Base-by-base conservation (phyloP, 306 rosid genomes). In the Cucurbita moschata region DNA sequence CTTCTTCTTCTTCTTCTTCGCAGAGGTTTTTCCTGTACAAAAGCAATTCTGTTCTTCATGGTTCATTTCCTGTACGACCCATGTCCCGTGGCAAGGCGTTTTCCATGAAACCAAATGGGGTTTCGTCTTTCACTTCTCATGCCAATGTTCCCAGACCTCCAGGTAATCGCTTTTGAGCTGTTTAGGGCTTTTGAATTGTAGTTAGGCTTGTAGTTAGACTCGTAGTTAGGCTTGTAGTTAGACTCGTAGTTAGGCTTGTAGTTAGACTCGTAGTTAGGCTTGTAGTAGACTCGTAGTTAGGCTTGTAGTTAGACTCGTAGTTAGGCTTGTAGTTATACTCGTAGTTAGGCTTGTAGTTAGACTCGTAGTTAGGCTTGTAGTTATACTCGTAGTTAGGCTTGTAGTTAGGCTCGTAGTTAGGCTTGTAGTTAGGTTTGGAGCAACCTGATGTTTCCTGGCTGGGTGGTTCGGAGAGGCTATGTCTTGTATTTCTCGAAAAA, bases 21-120 rank as follows among this genome's bases (percentile, higher is more conserved):
- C 86, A 40, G 53, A 67, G 71, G 16, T 75, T 62, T 68, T 76
- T 52, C 57, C 73, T 78, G 15, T 70, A 79, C 76, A 58, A 77
- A 5, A 76, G 21, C 10, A 77, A 72, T 78, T 19, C 79, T 69
- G 54, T 79, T 62, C 61, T 51, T 74, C 87, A 85, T 70, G 74
- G 83, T 8, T 80, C 81, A 16, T 74, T 80, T 23, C 78, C 85
- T 30, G 72, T 78, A 1, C 87, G 82, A 81, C 81, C 82, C 77
- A 11, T 10, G 70, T 74, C 85, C 1, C 89, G 71, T 72, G 26
- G 23, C 38, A 79, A 50, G 38, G 68, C 91, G 4, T 81, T 75
- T 38, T 84, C 89, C 14, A 81, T 88, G 77, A 73, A 68, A 68
- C 79, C 93, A 21, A 88, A 90, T 75, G 96, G 96, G 21, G 85